Evolutionary conservation across 78 protist genomes (phyloP).

Genomic region (Monocercomonoides exilis): DNA sequence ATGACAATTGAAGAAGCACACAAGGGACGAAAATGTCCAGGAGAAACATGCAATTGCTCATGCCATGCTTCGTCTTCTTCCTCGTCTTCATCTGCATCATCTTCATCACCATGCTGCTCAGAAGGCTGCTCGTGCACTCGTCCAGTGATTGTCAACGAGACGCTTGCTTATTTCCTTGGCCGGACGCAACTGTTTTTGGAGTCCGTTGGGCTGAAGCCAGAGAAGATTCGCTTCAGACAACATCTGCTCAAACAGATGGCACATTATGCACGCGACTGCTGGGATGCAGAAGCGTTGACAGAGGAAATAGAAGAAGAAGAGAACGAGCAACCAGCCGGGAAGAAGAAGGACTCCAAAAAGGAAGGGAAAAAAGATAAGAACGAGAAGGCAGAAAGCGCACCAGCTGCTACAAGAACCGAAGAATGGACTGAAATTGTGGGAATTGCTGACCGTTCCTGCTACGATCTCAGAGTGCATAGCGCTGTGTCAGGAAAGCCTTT

Average conservation of each 20-base stretch:
- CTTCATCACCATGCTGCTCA: no score
- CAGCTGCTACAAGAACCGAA: no score
- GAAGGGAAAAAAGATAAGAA: no score
- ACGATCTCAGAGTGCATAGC: slow-evolving; percentile 81
- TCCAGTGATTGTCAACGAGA: slow-evolving; percentile 76
- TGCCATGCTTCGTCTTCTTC: no score
- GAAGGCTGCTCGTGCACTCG: background rate
- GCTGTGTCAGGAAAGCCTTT: slow-evolving; percentile 39
- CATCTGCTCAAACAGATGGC: slow-evolving; percentile 96
- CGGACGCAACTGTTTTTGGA: slow-evolving; percentile 69
- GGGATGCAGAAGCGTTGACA: slow-evolving; percentile 90
- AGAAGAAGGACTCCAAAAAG: no score
- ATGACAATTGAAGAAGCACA: slow-evolving; percentile 72
- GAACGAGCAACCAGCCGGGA: no score
- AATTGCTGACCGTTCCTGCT: slow-evolving; percentile 86
- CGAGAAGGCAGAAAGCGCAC: no score
- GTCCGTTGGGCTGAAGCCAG: slow-evolving; percentile 63
- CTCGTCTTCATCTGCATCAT: no score
- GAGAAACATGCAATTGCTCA: background rate
- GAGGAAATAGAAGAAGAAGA: no score
- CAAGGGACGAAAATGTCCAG: no score
- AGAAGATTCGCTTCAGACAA: slow-evolving; percentile 80
- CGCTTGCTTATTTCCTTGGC: slow-evolving; percentile 91
- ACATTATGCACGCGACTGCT: slow-evolving; percentile 98
- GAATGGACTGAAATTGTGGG: slow-evolving; percentile 47